Evolutionary conservation across 1,284 basidiomycete genomes (phyloP), one percentile per base, ranked within the genome.

Genomic region (Peniophora sp.): DNA sequence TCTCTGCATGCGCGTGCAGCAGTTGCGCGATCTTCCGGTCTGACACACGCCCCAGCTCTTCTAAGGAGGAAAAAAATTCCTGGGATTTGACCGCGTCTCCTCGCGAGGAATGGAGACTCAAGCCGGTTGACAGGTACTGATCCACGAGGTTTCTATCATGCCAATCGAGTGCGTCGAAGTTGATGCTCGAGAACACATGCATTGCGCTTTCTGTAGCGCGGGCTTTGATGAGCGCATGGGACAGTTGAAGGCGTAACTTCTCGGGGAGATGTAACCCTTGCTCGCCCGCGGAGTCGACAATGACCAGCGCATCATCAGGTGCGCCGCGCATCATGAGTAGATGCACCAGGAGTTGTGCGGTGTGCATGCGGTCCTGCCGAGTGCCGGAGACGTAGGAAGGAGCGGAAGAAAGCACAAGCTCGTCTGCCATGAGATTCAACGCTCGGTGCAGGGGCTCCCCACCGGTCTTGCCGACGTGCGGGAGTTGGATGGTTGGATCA

Each of bases 1-100:
- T 58, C 39, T 70, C 63, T 3, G 82, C 81, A 59, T 80, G 72
- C 0, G 75, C 71, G 51, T 79, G 76, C 61, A 89, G 68, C 24
- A 81, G 60, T 60, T 75, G 68, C 20, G 67, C 68, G 42, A 68
- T 68, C 48, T 75, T 71, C 17, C 60, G 53, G 2, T 58, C 45
- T 2, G 58, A 53, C 24, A 65, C 63, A 55, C 61, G 60, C 3
- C 63, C 57, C 22, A 59, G 58, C 14, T 64, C 59, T 9, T 57
- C 51, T 36, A 83, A 63, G 5, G 57, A 57, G 36, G 65, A 55
- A 56, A 73, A 83, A 56, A 69, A 73, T 22, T 66, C 57, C 50
- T 80, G 64, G 0, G 79, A 72, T 11, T 64, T 64, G 14, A 55
- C 57, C 14, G 64, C 54, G 51, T 83, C 69, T 23, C 83, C 84